These are phyloP conservation scores for Tulasnella sp. DNA, from an alignment of 768 basidiomycete species.

Conservation along the genomic window DNA sequence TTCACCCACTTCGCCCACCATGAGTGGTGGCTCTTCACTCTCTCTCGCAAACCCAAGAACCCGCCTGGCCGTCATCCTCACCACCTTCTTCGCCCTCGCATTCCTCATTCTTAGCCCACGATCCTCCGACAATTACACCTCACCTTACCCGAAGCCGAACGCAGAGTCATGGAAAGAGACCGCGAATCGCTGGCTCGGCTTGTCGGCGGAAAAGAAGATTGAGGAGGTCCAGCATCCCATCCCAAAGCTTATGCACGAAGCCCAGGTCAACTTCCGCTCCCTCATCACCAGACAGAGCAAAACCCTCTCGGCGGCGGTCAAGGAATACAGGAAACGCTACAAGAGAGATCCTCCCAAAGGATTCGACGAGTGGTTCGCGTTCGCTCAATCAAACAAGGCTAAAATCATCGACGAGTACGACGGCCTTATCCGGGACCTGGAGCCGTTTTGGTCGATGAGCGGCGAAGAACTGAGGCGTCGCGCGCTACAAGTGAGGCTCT, in stretches of 20 bases:
- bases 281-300: slow-evolving; percentile 72
- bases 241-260: slow-evolving; percentile 74
- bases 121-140: slow-evolving; percentile 26
- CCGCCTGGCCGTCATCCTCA: neutral
- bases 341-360: slow-evolving; percentile 77
- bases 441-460: slow-evolving; percentile 74
- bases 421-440: slow-evolving; percentile 68
- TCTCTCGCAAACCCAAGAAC: slow-evolving; percentile 10
- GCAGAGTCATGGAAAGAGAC: neutral
- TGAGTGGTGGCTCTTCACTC: slow-evolving; percentile 10
- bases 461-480: slow-evolving; percentile 69
- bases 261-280: slow-evolving; percentile 64
- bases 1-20: slow-evolving; percentile 10
- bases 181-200: neutral
- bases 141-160: neutral
- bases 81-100: neutral
- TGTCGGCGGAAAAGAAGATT: neutral
- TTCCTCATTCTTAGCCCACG: slow-evolving; percentile 14
- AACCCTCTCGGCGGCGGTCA: slow-evolving; percentile 70
- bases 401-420: slow-evolving; percentile 50
- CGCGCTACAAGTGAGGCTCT: slow-evolving; percentile 50
- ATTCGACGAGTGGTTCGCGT: slow-evolving; percentile 83
- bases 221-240: slow-evolving; percentile 62
- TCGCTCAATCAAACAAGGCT: slow-evolving; percentile 27
- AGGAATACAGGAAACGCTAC: slow-evolving; percentile 78